Evolutionary conservation across 371 early-diverging fungal genomes (phyloP).

Genomic region (Mucor piriformis): DNA sequence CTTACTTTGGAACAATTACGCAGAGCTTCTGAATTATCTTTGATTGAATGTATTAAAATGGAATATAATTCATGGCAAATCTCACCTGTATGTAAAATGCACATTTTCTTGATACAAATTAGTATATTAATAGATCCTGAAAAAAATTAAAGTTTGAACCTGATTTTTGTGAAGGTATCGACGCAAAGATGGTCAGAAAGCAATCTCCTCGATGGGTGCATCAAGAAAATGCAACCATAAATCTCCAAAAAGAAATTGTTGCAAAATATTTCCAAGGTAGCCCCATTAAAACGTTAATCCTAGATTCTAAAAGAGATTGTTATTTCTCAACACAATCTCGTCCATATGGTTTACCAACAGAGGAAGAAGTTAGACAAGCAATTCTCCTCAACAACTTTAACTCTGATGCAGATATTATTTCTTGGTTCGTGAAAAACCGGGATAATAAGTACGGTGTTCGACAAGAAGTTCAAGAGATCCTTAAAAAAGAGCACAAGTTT

Average conservation of each 20-base stretch:
- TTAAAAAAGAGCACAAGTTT: neutral
- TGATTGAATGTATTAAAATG: slow-evolving; percentile 54
- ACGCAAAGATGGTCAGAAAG: neutral
- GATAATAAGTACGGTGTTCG: slow-evolving; percentile 62
- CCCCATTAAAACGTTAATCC: neutral
- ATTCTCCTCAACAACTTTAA: slow-evolving; percentile 34
- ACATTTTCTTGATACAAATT: too few relatives aligned
- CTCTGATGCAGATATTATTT: slow-evolving; percentile 53
- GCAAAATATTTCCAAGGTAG: neutral
- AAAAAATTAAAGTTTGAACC: neutral
- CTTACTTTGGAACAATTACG: slow-evolving; percentile 78
- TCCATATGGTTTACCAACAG: neutral
- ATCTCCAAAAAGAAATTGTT: neutral
- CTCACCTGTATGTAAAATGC: slow-evolving; percentile 40
- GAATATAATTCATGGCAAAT: slow-evolving; percentile 74
- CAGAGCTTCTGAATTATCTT: slow-evolving; percentile 54
- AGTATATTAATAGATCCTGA: too few relatives aligned
- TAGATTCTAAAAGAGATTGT: neutral
- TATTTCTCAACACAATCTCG: neutral
- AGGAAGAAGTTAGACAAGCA: neutral
- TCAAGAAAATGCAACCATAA: neutral
- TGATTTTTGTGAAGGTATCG: neutral
- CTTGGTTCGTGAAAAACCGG: slow-evolving; percentile 54
- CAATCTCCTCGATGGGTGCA: neutral
- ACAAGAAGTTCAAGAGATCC: slow-evolving; percentile 40